Conservation (phyloP, 2,329 filamentous ascomycete species). For the Phialemoniopsis sp. region DNA sequence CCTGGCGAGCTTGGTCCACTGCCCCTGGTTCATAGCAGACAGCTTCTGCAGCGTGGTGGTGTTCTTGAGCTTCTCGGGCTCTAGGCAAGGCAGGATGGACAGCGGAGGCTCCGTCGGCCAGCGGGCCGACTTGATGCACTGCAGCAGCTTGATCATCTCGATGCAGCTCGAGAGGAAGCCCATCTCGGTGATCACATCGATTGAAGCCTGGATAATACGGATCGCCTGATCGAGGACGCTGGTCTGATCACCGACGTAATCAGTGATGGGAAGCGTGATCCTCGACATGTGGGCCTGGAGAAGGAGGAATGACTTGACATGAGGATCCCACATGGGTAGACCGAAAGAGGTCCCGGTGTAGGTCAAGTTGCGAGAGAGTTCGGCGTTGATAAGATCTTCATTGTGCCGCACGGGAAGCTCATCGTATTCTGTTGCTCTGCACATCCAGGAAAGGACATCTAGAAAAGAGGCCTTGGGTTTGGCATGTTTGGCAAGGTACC, state of each 20-base stretch:
- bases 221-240: constrained; percentile 92
- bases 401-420: constrained; percentile 97
- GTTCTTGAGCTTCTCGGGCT: constrained; percentile 28
- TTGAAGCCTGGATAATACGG: constrained; percentile 91
- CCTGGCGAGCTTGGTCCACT: constrained; percentile 39
- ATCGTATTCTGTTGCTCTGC: constrained; percentile 89
- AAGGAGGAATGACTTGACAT: constrained; percentile 92
- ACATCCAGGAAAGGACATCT: constrained; percentile 89
- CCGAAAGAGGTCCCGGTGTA: constrained; percentile 50
- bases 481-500: constrained; percentile 73
- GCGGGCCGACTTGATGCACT: constrained; percentile 86
- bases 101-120: constrained; percentile 83
- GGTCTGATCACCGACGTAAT: constrained; percentile 93
- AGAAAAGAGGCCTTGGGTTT: constrained; percentile 73
- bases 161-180: constrained; percentile 73
- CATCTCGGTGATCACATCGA: constrained; percentile 91
- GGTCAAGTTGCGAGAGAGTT: constrained; percentile 78
- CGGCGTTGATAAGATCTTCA: constrained; percentile 93
- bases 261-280: constrained; percentile 86
- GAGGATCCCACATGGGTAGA: constrained; percentile 95
- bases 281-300: constrained; percentile 94
- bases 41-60: constrained; percentile 36
- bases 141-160: constrained; percentile 79
- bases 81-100: constrained; percentile 74
- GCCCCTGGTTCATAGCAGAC: constrained; percentile 24